These are phyloP conservation scores for Xylaria sp. DNA, from an alignment of 2,329 filamentous ascomycete genomes.

Conservation along the genomic window DNA sequence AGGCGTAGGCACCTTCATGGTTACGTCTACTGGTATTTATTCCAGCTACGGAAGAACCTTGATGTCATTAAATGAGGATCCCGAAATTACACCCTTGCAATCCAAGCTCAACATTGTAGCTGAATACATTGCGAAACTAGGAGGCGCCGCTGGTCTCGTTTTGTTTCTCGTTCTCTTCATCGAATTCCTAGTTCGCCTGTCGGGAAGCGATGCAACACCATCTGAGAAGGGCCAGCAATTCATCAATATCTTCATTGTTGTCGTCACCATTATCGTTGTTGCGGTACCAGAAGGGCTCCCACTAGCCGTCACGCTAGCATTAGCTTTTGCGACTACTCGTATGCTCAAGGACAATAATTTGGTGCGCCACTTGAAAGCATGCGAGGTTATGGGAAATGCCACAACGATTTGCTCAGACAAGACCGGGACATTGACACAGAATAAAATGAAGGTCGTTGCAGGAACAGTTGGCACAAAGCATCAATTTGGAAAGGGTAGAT, in stretches of 20 bases:
- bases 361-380: slow-evolving; percentile 79
- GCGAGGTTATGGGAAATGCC: slow-evolving; percentile 84
- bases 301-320: slow-evolving; percentile 79
- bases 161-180: slow-evolving; percentile 89
- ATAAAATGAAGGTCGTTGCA: slow-evolving; percentile 75
- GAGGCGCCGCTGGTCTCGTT: slow-evolving; percentile 79
- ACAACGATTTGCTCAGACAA: slow-evolving; percentile 77
- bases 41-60: slow-evolving; percentile 81
- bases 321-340: slow-evolving; percentile 80
- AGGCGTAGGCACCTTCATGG: slow-evolving; percentile 78
- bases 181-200: slow-evolving; percentile 77
- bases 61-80: slow-evolving; percentile 77
- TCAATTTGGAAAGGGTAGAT: slow-evolving; percentile 60
- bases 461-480: slow-evolving; percentile 67
- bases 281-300: slow-evolving; percentile 83
- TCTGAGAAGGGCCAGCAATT: slow-evolving; percentile 83
- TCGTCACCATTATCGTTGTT: slow-evolving; percentile 83
- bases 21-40: slow-evolving; percentile 77
- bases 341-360: slow-evolving; percentile 84
- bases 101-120: slow-evolving; percentile 80
- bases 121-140: slow-evolving; percentile 81
- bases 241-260: slow-evolving; percentile 79
- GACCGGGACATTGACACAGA: slow-evolving; percentile 74
- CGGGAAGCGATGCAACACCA: slow-evolving; percentile 60
- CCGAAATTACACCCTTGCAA: slow-evolving; percentile 80